Evolutionary conservation across 2,329 filamentous ascomycete genomes (phyloP), one percentile per base, ranked within the genome.

Genomic region (Aspergillus sp.): DNA sequence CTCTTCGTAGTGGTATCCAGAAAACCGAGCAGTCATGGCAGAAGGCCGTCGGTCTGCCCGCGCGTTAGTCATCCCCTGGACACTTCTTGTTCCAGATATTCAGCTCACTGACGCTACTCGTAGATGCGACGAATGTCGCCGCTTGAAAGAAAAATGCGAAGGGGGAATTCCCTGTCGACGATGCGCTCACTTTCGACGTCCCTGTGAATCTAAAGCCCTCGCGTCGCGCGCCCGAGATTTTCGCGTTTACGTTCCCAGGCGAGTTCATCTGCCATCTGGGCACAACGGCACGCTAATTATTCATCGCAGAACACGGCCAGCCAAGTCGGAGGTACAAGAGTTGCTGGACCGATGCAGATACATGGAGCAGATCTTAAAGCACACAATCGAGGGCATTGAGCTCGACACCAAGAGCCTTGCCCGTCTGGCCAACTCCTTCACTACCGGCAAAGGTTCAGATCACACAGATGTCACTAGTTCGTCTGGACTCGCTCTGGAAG

Each of bases 81-180:
- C 17, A 17, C 8, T 19, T 5, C 2, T 19, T 4, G 3, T 19
- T 5, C 21, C 41, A 10, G 10, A 45, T 21, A 10, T 4, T 4
- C 19, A 9, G 21, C 9, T 19, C 41, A 12, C 10, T 19, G 1
- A 30, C n/a, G n/a, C n/a, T n/a, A n/a, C n/a, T n/a, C n/a, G 10
- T n/a, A 64, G 62, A 7, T 64, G 62, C 50, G 62, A 64, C 19
- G 49, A 59, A 41, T 67, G 65, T 32, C 64, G 65, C 12, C 50
- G 61, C 15, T 30, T 66, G 23, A 67, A 67, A 50, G 65, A 66
- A 28, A 65, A 63, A 52, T 67, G 65, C 43, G 60, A 66, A 32
- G 64, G 65, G 7, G 64, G 64, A 9, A 60, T 57, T 17, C 65
- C 65, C 7, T 67, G 65, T 21, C 48, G 56, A 13, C 55, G 64